phyloP scores from a whole-genome alignment of 2,329 filamentous ascomycete genomes.

The Coleophoma cylindrospora region DNA sequence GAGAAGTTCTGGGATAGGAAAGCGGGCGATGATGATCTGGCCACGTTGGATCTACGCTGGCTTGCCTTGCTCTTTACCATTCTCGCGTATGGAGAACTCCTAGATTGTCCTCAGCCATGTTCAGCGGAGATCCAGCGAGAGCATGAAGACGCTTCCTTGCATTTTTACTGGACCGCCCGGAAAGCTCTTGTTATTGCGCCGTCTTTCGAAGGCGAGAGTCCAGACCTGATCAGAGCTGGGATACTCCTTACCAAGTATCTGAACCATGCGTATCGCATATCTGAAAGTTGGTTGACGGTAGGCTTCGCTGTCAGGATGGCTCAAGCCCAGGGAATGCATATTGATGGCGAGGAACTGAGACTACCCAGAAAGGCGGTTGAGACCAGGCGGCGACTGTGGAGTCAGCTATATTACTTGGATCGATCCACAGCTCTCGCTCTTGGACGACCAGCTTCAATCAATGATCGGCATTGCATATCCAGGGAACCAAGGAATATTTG shows the following conservation, averaged over 20 bases:
- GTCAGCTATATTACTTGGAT: slow-evolving; percentile 33
- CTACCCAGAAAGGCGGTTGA: slow-evolving; percentile 31
- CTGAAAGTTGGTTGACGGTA: slow-evolving; percentile 35
- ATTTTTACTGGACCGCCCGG: slow-evolving; percentile 35
- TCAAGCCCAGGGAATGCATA: slow-evolving; percentile 36
- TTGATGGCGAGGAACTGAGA: slow-evolving; percentile 34
- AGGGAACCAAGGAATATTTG: slow-evolving; percentile 33
- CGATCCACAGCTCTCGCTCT: slow-evolving; percentile 34
- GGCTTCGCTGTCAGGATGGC: slow-evolving; percentile 38
- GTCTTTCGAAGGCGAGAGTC: slow-evolving; percentile 35
- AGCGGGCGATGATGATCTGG: slow-evolving; percentile 33
- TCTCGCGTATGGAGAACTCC: slow-evolving; percentile 31
- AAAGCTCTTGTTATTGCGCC: slow-evolving; percentile 35
- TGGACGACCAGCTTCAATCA: slow-evolving; percentile 33
- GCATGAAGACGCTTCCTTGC: slow-evolving; percentile 31
- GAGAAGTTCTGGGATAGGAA: slow-evolving; percentile 33
- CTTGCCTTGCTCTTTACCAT: slow-evolving; percentile 35
- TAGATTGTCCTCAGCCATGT: slow-evolving; percentile 28
- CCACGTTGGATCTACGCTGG: slow-evolving; percentile 34
- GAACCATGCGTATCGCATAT: slow-evolving; percentile 31
- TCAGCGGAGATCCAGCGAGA: slow-evolving; percentile 30
- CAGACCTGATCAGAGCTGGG: slow-evolving; percentile 34
- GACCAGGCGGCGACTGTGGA: slow-evolving; percentile 33
- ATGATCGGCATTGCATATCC: slow-evolving; percentile 32
- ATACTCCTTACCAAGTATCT: slow-evolving; percentile 34